Evolutionary conservation across 2,329 filamentous ascomycete genomes (phyloP), one percentile per base, ranked within the genome.

Genomic region (Xylariaceae sp.): DNA sequence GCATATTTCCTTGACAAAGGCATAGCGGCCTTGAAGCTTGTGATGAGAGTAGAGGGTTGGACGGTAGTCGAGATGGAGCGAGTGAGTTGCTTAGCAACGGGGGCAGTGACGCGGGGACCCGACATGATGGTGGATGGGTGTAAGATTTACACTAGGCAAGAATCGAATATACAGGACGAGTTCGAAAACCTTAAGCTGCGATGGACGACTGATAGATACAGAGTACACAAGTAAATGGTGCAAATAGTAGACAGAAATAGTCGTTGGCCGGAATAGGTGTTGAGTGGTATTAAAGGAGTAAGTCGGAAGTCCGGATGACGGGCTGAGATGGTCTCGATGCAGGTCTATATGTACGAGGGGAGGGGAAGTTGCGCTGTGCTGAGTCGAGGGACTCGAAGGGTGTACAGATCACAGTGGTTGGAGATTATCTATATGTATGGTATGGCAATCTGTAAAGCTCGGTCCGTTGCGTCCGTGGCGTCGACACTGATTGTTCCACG

Each of bases 1-100:
- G 64, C 64, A 62, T 67, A 67, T 58, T 67, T 67, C 48, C 60
- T 62, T 18, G 62, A 63, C 15, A 67, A 50, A 39, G 64, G 59
- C 33, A 63, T 60, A 3, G 58, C 38, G 30, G 53, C 56, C 47
- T 58, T 66, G 17, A 64, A 63, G 45, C 57, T 56, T 39, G 60
- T 60, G 45, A 66, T 53, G 41, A 64, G 53, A 2, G 63, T 64
- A 18, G 58, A 52, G 11, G 60, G 53, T 45, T 62, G 41, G 45
- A 62, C 45, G 36, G 59, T 59, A 50, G 62, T 66, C 58, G 58
- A 64, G 48, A 66, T 63, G 27, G 60, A 62, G 53, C 64, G 64
- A 46, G 54, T 59, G 35, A 66, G 59, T 27, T 27, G 22, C 57
- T 61, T 65, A 10, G 61, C 52, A 48, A 58, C 61, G 41, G 64